A percentile compares a stretch with the other conserved stretches of the same genome.
phyloP scores from a whole-genome alignment of 129 eudicot genomes.

The Chrysanthemum lavandulifolium region DNA sequence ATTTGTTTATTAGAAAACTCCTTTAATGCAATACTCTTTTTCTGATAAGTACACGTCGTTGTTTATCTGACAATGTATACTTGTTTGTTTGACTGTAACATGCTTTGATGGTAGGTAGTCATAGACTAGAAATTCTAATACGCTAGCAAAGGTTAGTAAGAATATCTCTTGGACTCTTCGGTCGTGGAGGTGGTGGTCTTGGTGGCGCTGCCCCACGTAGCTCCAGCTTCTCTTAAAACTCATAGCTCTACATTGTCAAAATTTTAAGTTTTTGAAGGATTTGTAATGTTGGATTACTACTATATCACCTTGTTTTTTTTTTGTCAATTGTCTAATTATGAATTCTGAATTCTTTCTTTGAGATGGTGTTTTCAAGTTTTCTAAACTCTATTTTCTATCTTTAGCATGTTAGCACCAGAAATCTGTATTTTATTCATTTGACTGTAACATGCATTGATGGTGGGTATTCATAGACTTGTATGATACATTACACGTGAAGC shows the following conservation, averaged over 20 bases:
- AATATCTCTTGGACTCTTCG: constrained; percentile 27
- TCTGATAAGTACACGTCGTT: no score
- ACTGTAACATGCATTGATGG: no score
- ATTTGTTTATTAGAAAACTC: no score
- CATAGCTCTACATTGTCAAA: neutral
- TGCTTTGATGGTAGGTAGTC: no score
- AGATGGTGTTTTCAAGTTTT: no score
- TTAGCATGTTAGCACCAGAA: neutral
- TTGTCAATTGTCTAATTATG: neutral
- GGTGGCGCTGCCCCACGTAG: constrained; percentile 64
- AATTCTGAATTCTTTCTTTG: neutral
- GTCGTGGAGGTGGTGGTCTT: constrained; percentile 74
- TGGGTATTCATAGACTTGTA: no score
- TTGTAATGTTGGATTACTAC: neutral
- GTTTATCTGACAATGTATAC: no score
- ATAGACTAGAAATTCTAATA: no score
- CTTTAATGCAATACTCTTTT: no score
- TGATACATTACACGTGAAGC: no score
- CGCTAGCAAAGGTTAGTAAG: neutral
- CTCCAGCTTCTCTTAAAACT: constrained; percentile 34
- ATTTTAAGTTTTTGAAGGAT: neutral
- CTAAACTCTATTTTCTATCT: neutral
- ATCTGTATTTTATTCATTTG: neutral
- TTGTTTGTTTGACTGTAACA: no score
- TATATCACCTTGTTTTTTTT: neutral